A percentile compares a stretch with the other conserved stretches of the same genome.
These are phyloP conservation scores for Tuber indicum DNA, from an alignment of 495 filamentous ascomycete species.

Conservation along the genomic window DNA sequence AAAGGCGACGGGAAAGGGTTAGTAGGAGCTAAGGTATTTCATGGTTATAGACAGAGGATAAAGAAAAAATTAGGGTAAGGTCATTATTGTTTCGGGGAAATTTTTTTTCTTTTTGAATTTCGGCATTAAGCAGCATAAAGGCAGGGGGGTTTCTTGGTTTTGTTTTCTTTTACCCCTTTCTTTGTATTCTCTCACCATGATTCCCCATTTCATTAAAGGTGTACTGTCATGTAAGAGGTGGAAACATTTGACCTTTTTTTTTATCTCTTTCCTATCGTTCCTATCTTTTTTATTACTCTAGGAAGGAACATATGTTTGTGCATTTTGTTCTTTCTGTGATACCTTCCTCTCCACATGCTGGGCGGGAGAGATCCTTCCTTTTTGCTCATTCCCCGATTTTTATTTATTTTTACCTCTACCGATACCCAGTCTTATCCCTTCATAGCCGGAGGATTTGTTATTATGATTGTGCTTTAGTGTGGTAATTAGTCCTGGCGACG, in stretches of 20 bases:
- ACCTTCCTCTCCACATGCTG: not conserved
- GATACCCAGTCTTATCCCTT: not conserved
- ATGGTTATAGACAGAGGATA: conserved; percentile 38
- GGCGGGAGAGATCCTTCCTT: not conserved
- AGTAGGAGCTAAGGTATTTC: conserved; percentile 17
- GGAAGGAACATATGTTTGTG: conserved; percentile 15
- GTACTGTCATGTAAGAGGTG: not conserved
- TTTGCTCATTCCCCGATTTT: not conserved
- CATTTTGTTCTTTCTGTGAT: conserved; percentile 14
- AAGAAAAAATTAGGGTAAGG: conserved; percentile 37
- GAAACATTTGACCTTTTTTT: not conserved
- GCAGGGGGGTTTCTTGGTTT: conserved; percentile 22
- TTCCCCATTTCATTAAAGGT: conserved; percentile 2
- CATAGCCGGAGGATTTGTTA: not conserved
- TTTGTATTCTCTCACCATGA: conserved; percentile 4
- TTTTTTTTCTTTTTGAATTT: conserved; percentile 30
- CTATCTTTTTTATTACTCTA: conserved; percentile 10
- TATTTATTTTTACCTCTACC: not conserved
- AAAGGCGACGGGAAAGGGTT: conserved; percentile 1
- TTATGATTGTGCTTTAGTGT: not conserved
- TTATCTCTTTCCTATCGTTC: conserved; percentile 7
- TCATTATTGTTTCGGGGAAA: conserved; percentile 36
- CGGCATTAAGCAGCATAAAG: conserved; percentile 31
- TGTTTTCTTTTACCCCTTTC: conserved; percentile 11
- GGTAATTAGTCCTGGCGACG: conserved; percentile 1